Conservation (phyloP, 371 early-diverging fungal species). For the Mucor sp. region DNA sequence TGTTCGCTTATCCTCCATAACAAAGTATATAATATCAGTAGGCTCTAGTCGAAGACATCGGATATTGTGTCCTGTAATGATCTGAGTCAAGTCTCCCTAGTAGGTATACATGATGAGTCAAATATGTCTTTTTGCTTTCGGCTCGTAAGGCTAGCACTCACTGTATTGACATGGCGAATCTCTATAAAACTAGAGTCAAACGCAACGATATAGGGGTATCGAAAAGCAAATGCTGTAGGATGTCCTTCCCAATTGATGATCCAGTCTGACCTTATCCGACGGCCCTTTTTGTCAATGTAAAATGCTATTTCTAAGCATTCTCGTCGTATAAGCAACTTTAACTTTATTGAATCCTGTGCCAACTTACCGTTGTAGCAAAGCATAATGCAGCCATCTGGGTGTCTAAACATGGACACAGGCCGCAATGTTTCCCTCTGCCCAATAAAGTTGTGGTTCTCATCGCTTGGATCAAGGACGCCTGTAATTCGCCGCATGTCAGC, state of each 20-base stretch:
- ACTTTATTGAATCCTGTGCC: too few relatives aligned
- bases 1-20: constrained; percentile 49
- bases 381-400: constrained; percentile 75
- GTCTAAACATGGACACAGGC: constrained; percentile 88
- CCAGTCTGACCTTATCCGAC: constrained; percentile 73
- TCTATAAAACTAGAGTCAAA: constrained; percentile 89
- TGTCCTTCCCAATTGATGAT: constrained; percentile 77
- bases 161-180: constrained; percentile 79
- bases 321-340: not conserved
- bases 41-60: constrained; percentile 58
- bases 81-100: constrained; percentile 60
- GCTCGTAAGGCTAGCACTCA: not conserved
- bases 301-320: constrained; percentile 75
- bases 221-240: constrained; percentile 73
- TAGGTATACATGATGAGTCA: not conserved
- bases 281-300: constrained; percentile 89
- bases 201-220: constrained; percentile 84
- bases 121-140: not conserved
- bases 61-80: constrained; percentile 64
- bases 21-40: constrained; percentile 55
- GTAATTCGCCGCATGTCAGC: not conserved
- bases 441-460: constrained; percentile 36
- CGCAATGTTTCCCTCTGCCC: constrained; percentile 27
- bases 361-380: constrained; percentile 80
- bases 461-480: constrained; percentile 53